These are phyloP conservation scores for Solanum tarapatanum DNA, from an alignment of 257 asterid genomes.

Conservation along the genomic window DNA sequence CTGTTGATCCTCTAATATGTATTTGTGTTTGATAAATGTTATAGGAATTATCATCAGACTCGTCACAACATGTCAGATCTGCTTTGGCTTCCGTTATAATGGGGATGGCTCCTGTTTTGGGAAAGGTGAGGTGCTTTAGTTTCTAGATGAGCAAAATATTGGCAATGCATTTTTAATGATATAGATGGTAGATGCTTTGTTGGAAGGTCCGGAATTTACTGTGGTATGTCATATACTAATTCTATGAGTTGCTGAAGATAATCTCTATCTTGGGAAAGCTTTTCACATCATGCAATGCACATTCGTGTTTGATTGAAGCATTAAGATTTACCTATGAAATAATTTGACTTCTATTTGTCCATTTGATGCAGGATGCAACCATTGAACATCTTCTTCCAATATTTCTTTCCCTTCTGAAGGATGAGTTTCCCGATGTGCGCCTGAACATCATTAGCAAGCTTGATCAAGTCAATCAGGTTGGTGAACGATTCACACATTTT, in stretches of 20 bases:
- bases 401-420: slow-evolving; percentile 73
- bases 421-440: slow-evolving; percentile 83
- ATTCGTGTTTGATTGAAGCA: neutral
- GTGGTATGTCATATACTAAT: neutral
- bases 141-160: neutral
- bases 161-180: neutral
- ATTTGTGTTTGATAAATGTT: slow-evolving; percentile 3
- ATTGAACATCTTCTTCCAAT: slow-evolving; percentile 83
- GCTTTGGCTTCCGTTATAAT: slow-evolving; percentile 90
- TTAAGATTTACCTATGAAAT: neutral
- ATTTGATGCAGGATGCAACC: slow-evolving; percentile 57
- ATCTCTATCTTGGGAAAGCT: neutral
- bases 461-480: slow-evolving; percentile 86
- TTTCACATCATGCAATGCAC: neutral
- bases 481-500: neutral
- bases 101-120: slow-evolving; percentile 96
- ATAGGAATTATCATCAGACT: slow-evolving; percentile 87
- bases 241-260: neutral
- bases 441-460: slow-evolving; percentile 81
- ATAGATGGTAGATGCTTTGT: neutral
- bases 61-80: slow-evolving; percentile 90
- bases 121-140: slow-evolving; percentile 41
- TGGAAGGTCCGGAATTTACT: neutral
- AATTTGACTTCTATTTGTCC: neutral
- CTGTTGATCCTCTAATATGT: neutral